Conservation (phyloP, 345 rosid genomes). For the Arabidopsis suecica region DNA sequence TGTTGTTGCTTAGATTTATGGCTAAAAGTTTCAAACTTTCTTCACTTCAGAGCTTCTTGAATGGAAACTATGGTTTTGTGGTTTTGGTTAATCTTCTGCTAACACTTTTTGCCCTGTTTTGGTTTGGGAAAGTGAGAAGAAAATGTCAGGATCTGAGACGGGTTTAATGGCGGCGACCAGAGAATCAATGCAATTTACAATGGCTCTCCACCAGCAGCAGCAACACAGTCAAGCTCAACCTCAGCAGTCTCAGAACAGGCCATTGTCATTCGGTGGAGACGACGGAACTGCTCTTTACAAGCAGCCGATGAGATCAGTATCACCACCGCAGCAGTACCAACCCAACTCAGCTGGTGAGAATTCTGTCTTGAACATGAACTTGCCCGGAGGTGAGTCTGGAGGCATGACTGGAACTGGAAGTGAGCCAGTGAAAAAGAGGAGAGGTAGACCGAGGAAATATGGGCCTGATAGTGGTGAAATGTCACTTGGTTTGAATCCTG, state of each 20-base stretch:
- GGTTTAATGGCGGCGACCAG: constrained; percentile 30
- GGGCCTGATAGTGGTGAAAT: constrained; percentile 63
- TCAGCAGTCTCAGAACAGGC: constrained; percentile 40
- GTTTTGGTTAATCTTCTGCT: neutral
- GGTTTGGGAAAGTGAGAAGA: neutral
- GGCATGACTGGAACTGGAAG: constrained; percentile 47
- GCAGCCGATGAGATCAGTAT: constrained; percentile 25
- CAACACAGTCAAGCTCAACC: constrained; percentile 17
- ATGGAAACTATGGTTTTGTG: constrained; percentile 22
- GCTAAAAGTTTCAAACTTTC: neutral
- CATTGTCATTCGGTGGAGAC: constrained; percentile 3
- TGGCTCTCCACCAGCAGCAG: constrained; percentile 32
- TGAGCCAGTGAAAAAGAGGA: constrained; percentile 63
- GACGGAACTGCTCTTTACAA: constrained; percentile 28
- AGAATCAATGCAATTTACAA: constrained; percentile 20
- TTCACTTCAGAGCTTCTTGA: constrained; percentile 22
- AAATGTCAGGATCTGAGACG: constrained; percentile 39
- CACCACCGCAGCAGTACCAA: constrained; percentile 35
- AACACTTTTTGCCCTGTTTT: constrained; percentile 4
- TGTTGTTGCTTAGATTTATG: too few relatives aligned
- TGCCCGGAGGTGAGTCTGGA: constrained; percentile 31
- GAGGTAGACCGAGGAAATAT: constrained; percentile 90
- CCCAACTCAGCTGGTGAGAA: neutral
- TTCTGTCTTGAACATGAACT: constrained; percentile 50
- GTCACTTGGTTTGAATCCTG: constrained; percentile 66